Evolutionary conservation across 1,139 yeast species (phyloP).

Genomic region (Casaregolazyma suthepensis): DNA sequence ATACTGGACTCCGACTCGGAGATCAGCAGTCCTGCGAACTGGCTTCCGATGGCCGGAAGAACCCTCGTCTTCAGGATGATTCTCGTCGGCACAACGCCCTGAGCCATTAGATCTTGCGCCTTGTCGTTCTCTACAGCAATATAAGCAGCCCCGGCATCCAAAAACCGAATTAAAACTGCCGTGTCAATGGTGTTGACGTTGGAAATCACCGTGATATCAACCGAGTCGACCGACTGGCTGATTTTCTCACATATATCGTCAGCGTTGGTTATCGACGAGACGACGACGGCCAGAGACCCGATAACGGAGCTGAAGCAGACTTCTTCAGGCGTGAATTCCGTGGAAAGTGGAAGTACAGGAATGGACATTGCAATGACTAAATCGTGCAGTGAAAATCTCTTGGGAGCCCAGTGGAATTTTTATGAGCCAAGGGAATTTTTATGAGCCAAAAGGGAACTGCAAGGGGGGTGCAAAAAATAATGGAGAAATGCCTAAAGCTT

Average conservation of each 20-base stretch:
- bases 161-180: conserved; percentile 47
- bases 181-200: conserved; percentile 23
- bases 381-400: neutral
- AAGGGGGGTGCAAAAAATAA: conserved; percentile 3
- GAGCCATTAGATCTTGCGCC: conserved; percentile 35
- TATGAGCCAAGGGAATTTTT: neutral
- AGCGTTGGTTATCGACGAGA: conserved; percentile 1
- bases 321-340: conserved; percentile 5
- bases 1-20: conserved; percentile 1
- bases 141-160: conserved; percentile 61
- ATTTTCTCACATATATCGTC: neutral
- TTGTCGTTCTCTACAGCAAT: conserved; percentile 41
- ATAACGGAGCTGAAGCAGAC: conserved; percentile 4
- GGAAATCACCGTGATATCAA: conserved; percentile 10
- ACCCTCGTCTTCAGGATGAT: conserved; percentile 39
- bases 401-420: neutral
- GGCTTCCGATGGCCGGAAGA: neutral
- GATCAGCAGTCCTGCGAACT: conserved; percentile 7
- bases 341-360: conserved; percentile 7
- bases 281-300: conserved; percentile 4
- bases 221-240: conserved; percentile 2
- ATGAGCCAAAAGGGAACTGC: neutral
- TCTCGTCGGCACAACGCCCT: conserved; percentile 59
- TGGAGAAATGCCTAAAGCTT: neutral
- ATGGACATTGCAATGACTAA: conserved; percentile 8